phyloP scores from a whole-genome alignment of 108 stramenopile species.

The Conticribra guillardii region DNA sequence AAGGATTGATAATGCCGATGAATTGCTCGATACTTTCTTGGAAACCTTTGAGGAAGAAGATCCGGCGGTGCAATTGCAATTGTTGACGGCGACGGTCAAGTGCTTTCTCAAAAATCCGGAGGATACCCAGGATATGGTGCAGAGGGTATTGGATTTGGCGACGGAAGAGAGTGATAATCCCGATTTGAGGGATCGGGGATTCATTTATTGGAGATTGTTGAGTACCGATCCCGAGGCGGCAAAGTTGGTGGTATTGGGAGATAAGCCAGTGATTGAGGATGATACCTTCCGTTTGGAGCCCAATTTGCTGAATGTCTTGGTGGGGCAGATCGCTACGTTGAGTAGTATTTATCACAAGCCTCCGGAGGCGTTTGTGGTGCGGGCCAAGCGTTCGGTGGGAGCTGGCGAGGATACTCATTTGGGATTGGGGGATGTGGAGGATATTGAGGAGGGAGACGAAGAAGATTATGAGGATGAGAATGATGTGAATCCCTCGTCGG shows the following conservation, averaged over 20 bases:
- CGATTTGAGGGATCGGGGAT: slow-evolving; percentile 98
- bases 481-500: slow-evolving; percentile 58
- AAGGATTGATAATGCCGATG: slow-evolving; percentile 99
- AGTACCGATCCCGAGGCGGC: slow-evolving; percentile 98
- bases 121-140: slow-evolving; percentile 98
- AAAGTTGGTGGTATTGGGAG: slow-evolving; percentile 96
- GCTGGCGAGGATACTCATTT: no score
- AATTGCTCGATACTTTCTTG: slow-evolving; percentile 96
- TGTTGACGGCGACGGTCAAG: slow-evolving; percentile 99
- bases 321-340: slow-evolving; percentile 95
- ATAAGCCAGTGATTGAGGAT: slow-evolving; percentile 99
- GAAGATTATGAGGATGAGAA: slow-evolving; percentile 78
- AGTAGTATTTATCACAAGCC: slow-evolving; percentile 98
- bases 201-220: slow-evolving; percentile 99
- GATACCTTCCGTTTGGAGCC: slow-evolving; percentile 96
- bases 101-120: slow-evolving; percentile 98
- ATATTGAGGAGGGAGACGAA: slow-evolving; percentile 81
- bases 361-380: slow-evolving; percentile 97
- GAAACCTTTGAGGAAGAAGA: slow-evolving; percentile 97
- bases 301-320: slow-evolving; percentile 87
- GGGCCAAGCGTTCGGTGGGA: slow-evolving; percentile 52
- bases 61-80: slow-evolving; percentile 95
- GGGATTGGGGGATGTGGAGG: slow-evolving; percentile 60
- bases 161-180: slow-evolving; percentile 99
- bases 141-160: slow-evolving; percentile 95